Evolutionary conservation across 805 yeast species (phyloP).

Genomic region (Candida qinlingensis): DNA sequence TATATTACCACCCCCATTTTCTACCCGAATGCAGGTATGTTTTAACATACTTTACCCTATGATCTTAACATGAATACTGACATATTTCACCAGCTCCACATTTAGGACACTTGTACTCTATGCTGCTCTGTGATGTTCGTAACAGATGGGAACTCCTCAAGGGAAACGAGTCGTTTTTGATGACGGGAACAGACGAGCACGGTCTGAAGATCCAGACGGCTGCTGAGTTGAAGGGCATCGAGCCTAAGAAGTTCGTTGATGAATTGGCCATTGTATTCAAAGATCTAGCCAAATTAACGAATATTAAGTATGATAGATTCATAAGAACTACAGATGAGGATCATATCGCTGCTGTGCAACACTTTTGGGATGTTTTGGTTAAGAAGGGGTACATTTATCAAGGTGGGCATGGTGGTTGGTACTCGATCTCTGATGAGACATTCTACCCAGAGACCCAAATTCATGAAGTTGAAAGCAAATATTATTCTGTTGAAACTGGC

Average conservation of each 20-base stretch:
- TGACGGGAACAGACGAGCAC: constrained; percentile 97
- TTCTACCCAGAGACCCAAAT: constrained; percentile 84
- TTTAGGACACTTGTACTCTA: constrained; percentile 86
- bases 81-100: constrained; percentile 53
- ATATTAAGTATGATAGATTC: constrained; percentile 65
- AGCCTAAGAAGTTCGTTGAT: constrained; percentile 72
- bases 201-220: constrained; percentile 92
- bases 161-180: constrained; percentile 43
- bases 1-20: constrained; percentile 89
- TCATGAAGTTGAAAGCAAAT: constrained; percentile 29
- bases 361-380: constrained; percentile 62
- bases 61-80: background rate
- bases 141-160: constrained; percentile 62
- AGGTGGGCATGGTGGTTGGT: constrained; percentile 92
- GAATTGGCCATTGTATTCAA: constrained; percentile 58
- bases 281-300: constrained; percentile 50
- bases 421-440: constrained; percentile 89
- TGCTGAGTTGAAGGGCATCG: constrained; percentile 48
- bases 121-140: constrained; percentile 76
- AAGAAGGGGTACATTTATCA: constrained; percentile 66
- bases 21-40: constrained; percentile 77
- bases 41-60: background rate
- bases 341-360: constrained; percentile 58
- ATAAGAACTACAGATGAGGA: constrained; percentile 88
- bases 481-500: constrained; percentile 61